phyloP scores from a whole-genome alignment of 352 stramenopile species.

The Phytophthora multivora region DNA sequence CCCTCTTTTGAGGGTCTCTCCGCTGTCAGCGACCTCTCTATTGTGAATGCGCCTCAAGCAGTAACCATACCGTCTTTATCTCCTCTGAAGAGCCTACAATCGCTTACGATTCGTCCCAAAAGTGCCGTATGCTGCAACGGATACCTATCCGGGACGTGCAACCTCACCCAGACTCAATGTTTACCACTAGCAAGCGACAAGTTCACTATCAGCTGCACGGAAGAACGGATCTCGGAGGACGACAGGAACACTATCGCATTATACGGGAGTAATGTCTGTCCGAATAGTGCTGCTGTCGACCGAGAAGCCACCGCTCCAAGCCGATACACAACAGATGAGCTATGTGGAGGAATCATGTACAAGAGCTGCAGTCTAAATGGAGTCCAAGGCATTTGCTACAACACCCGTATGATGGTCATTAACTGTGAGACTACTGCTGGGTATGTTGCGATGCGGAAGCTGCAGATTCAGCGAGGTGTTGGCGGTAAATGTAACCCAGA shows the following conservation, averaged over 20 bases:
- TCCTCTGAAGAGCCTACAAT: conserved; percentile 15
- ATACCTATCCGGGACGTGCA: conserved; percentile 29
- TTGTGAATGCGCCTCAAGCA: conserved; percentile 22
- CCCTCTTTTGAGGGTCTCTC: conserved; percentile 32
- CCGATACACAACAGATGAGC: conserved; percentile 32
- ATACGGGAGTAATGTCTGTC: conserved; percentile 12
- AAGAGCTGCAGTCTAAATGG: conserved; percentile 32
- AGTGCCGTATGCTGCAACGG: conserved; percentile 45
- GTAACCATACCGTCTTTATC: conserved; percentile 25
- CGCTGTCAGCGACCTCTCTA: conserved; percentile 15
- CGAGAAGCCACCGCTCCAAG: conserved; percentile 20
- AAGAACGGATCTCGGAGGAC: conserved; percentile 13
- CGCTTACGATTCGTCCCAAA: conserved; percentile 21
- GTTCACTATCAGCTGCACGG: conserved; percentile 17
- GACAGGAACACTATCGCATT: conserved; percentile 4
- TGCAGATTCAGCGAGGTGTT: conserved; percentile 39
- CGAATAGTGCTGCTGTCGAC: conserved; percentile 5
- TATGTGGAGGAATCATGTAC: conserved; percentile 36
- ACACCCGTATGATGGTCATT: conserved; percentile 41
- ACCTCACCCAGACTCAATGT: conserved; percentile 33
- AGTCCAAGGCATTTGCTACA: conserved; percentile 44
- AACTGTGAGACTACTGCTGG: conserved; percentile 22
- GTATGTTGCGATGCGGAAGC: conserved; percentile 32
- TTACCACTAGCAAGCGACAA: conserved; percentile 23
- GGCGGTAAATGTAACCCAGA: conserved; percentile 30